These are phyloP conservation scores for Salvia hispanica DNA, from an alignment of 257 asterid genomes.

Conservation along the genomic window DNA sequence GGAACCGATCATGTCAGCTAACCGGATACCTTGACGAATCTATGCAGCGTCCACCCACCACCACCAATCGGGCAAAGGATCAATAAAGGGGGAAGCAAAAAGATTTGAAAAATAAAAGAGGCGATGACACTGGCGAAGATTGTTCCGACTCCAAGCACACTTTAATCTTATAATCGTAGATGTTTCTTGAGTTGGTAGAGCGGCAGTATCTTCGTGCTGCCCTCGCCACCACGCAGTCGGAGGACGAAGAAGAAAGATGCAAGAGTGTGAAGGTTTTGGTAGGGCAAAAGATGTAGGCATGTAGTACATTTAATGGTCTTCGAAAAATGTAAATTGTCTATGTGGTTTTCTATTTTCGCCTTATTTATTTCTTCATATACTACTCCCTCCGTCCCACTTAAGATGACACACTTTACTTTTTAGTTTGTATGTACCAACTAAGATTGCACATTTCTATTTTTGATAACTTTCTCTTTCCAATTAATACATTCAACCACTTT, in stretches of 20 bases:
- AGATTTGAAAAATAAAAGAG: background rate
- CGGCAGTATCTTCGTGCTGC: background rate
- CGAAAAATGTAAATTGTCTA: no score
- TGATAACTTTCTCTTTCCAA: no score
- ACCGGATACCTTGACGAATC: constrained; percentile 34
- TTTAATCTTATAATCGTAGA: background rate
- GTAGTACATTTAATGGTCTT: background rate
- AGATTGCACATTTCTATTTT: no score
- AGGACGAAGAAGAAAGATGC: background rate
- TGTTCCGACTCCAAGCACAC: background rate
- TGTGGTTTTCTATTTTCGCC: no score
- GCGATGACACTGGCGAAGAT: background rate
- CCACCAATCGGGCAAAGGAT: background rate
- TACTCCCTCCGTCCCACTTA: no score
- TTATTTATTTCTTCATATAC: no score
- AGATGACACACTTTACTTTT: no score
- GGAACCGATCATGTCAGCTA: constrained; percentile 44
- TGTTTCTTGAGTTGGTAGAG: background rate
- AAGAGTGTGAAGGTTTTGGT: background rate
- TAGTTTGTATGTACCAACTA: no score
- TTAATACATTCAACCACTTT: no score
- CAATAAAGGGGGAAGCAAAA: background rate
- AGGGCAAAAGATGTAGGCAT: background rate
- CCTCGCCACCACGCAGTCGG: no score
- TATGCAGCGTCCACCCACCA: constrained; percentile 3